These are phyloP conservation scores for Leersia perrieri DNA, from an alignment of 176 grass and related monocot genomes.

Conservation along the genomic window DNA sequence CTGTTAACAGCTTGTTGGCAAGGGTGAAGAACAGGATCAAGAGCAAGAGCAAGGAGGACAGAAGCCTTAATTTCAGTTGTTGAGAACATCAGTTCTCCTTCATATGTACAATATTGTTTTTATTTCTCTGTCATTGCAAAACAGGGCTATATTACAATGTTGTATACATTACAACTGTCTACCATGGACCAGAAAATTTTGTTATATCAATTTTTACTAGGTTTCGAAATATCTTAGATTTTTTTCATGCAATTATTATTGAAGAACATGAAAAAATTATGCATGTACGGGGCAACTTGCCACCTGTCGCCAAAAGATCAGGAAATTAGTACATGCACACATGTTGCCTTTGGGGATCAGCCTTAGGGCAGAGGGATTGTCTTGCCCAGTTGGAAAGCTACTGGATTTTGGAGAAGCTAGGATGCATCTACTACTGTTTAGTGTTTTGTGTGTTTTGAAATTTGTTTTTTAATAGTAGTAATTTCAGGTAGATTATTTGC, in stretches of 20 bases:
- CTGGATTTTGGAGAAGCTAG: neutral
- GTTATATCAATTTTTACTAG: neutral
- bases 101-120: conserved; percentile 11
- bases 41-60: conserved; percentile 42
- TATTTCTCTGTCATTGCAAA: neutral
- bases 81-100: neutral
- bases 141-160: neutral
- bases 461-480: too few species aligned
- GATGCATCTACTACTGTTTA: neutral
- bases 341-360: neutral
- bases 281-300: neutral
- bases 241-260: neutral
- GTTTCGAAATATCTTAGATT: neutral
- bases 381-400: neutral
- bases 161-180: neutral
- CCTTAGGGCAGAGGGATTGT: neutral
- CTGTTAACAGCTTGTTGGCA: conserved; percentile 63
- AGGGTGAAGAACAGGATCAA: conserved; percentile 54
- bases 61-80: conserved; percentile 28
- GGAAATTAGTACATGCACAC: neutral
- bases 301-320: neutral
- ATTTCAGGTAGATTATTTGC: too few species aligned
- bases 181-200: conserved; percentile 2
- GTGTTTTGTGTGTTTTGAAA: neutral
- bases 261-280: neutral